A percentile compares a stretch with the other conserved stretches of the same genome.
These are phyloP conservation scores for Sordariomycetes sp. DNA, from an alignment of 2,329 filamentous ascomycete genomes.

Conservation along the genomic window DNA sequence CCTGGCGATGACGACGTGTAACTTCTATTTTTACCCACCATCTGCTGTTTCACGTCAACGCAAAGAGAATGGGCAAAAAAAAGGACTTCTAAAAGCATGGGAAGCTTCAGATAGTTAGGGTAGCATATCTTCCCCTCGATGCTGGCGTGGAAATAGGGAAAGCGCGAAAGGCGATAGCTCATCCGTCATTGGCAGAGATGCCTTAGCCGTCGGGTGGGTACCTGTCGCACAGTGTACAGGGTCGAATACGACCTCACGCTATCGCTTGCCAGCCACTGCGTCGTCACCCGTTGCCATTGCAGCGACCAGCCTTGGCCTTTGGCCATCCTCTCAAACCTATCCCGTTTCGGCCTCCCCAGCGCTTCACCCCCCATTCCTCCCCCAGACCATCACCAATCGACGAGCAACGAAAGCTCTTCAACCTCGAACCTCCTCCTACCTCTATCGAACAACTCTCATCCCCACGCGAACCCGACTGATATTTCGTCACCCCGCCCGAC, in stretches of 20 bases:
- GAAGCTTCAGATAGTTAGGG: too few relatives aligned
- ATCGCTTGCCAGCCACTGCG: neutral
- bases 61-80: neutral
- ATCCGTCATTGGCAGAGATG: too few relatives aligned
- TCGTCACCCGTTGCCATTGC: neutral
- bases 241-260: neutral
- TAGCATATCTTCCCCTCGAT: too few relatives aligned
- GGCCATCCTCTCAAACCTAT: constrained; percentile 1
- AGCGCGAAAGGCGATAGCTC: too few relatives aligned
- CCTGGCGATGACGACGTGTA: too few relatives aligned
- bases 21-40: neutral
- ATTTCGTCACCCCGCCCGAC: neutral
- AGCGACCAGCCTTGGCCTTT: neutral
- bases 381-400: neutral
- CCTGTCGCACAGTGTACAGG: neutral
- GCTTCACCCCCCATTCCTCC: neutral
- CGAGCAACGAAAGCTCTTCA: neutral
- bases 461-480: neutral
- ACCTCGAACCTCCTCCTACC: neutral
- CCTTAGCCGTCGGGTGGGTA: neutral
- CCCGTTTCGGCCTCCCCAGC: constrained; percentile 1
- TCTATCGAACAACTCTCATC: neutral
- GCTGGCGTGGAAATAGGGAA: too few relatives aligned
- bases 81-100: neutral
- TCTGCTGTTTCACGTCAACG: neutral